Evolutionary conservation across 495 filamentous ascomycete genomes (phyloP), one percentile per base, ranked within the genome.

Genomic region (Neurospora sublineolata): DNA sequence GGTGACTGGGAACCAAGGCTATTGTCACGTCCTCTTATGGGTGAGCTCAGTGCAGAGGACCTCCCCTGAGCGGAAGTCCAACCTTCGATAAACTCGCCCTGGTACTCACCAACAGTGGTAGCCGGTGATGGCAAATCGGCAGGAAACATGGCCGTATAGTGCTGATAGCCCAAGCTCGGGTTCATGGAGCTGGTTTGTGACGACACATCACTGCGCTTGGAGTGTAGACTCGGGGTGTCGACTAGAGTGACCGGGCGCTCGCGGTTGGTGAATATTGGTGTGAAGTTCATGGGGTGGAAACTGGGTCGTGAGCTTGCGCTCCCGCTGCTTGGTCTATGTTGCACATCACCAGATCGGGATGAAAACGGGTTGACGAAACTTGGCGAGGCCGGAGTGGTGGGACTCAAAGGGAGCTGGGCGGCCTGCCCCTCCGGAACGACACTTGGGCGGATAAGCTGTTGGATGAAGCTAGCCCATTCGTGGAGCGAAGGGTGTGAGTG

Each of bases 61-160:
- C 86, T 81, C 7, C 86, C 86, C 70, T 87, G 86, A 16, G 86
- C 85, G 10, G 83, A 82, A 20, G 86, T 87, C 86, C 86, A 87
- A 3, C 85, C 85, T 74, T 86, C 85, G 46, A 87, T 87, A 39
- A 87, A 85, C 71, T 87, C 85, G 23, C 84, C 81, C 52, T 84
- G 83, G 72, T 87, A 85, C 73, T 84, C 83, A 3, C 84, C 85
- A 36, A 85, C 73, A 3, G 82, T 84, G 11, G 80, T 83, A 12
- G 82, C 81, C 40, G 86, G 86, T 3, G 86, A 87, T 9, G 86
- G 85, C 10, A 87, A 78, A 70, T 87, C 85, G 16, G 83, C 77
- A 33, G 84, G 84, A 38, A 78, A 77, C 30, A 84, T 74, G 6
- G 76, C 77, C 4, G 82, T 78, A 67, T 84, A 82, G 71, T 84